These are phyloP conservation scores for Corylus avellana DNA, from an alignment of 306 rosid genomes.

Conservation along the genomic window DNA sequence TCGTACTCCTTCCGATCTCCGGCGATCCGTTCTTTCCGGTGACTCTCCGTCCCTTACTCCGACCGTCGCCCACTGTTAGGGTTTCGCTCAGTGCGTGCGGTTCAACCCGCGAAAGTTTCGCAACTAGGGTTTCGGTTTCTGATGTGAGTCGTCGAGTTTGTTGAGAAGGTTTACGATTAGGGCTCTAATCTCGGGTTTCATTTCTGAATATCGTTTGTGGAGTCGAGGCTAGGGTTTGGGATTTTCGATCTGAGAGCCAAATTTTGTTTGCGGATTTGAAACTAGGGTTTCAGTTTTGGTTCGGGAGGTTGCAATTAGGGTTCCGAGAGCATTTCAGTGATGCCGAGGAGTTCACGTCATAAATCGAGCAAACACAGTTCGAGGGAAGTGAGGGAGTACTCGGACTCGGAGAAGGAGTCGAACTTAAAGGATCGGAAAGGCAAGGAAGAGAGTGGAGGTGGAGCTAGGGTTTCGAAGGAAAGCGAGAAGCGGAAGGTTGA, in stretches of 20 bases:
- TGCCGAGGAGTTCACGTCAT: slow-evolving; percentile 97
- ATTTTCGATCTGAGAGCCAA: slow-evolving; percentile 1
- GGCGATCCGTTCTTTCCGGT: slow-evolving; percentile 36
- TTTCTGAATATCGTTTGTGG: neutral
- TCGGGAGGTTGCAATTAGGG: slow-evolving; percentile 36
- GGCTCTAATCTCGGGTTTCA: slow-evolving; percentile 36
- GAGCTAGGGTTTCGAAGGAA: slow-evolving; percentile 64
- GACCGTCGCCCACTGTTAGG: slow-evolving; percentile 13
- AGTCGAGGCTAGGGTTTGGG: neutral
- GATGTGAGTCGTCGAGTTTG: slow-evolving; percentile 24
- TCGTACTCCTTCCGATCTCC: slow-evolving; percentile 11
- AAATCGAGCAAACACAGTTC: slow-evolving; percentile 93
- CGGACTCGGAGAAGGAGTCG: slow-evolving; percentile 90
- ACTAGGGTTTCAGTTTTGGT: neutral
- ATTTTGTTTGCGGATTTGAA: neutral
- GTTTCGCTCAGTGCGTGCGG: slow-evolving; percentile 11
- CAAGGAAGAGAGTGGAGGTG: slow-evolving; percentile 58
- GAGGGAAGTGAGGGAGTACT: slow-evolving; percentile 73
- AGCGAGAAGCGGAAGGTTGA: slow-evolving; percentile 83
- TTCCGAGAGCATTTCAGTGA: slow-evolving; percentile 47
- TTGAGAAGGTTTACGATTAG: slow-evolving; percentile 24
- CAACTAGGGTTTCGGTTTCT: slow-evolving; percentile 44
- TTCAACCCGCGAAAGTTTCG: neutral
- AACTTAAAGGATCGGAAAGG: slow-evolving; percentile 73
- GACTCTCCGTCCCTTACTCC: slow-evolving; percentile 15